Evolutionary conservation across 2,329 filamentous ascomycete species (phyloP).

Genomic region (Stachybotrys chlorohalonatus): DNA sequence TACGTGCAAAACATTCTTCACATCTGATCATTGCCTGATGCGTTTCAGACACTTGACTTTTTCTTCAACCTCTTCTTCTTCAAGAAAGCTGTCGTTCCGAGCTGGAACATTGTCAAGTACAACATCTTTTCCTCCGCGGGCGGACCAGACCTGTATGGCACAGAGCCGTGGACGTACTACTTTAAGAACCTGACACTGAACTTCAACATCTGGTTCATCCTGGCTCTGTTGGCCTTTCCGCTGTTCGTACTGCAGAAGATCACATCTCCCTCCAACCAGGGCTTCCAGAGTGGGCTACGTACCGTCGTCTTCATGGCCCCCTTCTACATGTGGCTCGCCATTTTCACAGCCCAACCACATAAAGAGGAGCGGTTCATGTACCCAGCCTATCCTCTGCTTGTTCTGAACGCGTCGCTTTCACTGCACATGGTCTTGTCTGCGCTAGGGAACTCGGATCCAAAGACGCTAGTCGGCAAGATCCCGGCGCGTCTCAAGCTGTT

Average conservation of each 20-base stretch:
- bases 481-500: conserved; percentile 66
- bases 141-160: conserved; percentile 88
- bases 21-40: neutral
- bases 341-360: conserved; percentile 88
- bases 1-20: conserved; percentile 18
- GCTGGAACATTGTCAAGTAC: conserved; percentile 91
- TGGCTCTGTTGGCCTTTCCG: conserved; percentile 67
- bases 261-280: conserved; percentile 49
- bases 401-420: conserved; percentile 78
- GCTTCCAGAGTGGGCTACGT: conserved; percentile 62
- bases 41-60: conserved; percentile 53
- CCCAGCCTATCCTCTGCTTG: conserved; percentile 83
- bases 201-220: conserved; percentile 88
- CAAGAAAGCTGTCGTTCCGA: conserved; percentile 64
- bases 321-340: conserved; percentile 89
- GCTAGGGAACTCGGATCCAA: conserved; percentile 61
- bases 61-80: conserved; percentile 79
- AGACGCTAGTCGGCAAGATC: conserved; percentile 59
- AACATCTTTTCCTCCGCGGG: conserved; percentile 80
- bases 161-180: conserved; percentile 96
- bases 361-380: conserved; percentile 99
- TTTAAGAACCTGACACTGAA: conserved; percentile 84
- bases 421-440: conserved; percentile 72
- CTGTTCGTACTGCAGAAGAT: conserved; percentile 67
- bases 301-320: conserved; percentile 71